Conservation (phyloP, 2,329 filamentous ascomycete species). For the Mollisiaceae sp. region DNA sequence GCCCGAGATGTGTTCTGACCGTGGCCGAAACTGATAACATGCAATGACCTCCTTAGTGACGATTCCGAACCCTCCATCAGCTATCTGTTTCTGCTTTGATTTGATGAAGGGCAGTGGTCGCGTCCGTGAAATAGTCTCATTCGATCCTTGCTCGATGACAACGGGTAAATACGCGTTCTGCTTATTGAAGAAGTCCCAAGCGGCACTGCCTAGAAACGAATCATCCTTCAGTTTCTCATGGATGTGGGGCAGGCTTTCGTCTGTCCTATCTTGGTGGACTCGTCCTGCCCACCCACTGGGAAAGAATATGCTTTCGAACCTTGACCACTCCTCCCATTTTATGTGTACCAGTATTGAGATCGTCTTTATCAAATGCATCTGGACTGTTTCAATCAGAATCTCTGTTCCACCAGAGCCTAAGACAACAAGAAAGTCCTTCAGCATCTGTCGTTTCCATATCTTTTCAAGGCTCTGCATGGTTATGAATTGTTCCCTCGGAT, state of each 20-base stretch:
- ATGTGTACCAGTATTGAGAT: conserved; percentile 26
- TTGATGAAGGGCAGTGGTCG: conserved; percentile 19
- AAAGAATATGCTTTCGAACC: conserved; percentile 18
- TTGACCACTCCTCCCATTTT: conserved; percentile 19
- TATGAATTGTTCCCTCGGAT: conserved; percentile 10
- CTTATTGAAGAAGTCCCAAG: neutral
- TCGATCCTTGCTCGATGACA: conserved; percentile 16
- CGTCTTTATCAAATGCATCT: conserved; percentile 15
- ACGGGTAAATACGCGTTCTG: conserved; percentile 17
- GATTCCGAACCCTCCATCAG: conserved; percentile 10
- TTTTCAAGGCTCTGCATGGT: neutral
- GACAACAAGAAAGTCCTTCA: conserved; percentile 7
- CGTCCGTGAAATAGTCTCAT: neutral
- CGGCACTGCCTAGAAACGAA: neutral
- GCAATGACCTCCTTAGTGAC: conserved; percentile 19
- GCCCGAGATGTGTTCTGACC: neutral
- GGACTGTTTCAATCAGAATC: neutral
- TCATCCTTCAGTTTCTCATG: neutral
- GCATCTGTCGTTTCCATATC: conserved; percentile 10
- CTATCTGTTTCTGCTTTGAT: neutral
- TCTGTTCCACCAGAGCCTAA: neutral
- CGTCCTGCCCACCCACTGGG: neutral
- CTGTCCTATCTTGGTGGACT: conserved; percentile 7
- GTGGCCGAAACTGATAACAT: conserved; percentile 6
- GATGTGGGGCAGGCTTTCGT: neutral